phyloP scores from a whole-genome alignment of 2,329 filamentous ascomycete genomes.

The Paramyrothecium sp. region DNA sequence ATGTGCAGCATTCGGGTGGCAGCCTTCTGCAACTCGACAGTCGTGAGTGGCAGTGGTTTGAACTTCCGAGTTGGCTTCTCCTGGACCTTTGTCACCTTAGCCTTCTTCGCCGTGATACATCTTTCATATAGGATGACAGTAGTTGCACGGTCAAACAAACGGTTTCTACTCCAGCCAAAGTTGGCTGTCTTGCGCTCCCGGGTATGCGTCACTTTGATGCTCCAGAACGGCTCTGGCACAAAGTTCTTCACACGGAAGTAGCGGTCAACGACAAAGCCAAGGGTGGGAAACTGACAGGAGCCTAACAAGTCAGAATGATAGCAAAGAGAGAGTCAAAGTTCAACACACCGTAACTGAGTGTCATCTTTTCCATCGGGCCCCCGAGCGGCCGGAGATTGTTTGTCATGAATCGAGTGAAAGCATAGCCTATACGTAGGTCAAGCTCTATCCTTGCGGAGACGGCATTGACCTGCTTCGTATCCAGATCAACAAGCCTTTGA shows the following conservation, averaged over 20 bases:
- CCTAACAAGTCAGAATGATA: conserved; percentile 40
- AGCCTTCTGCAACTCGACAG: conserved; percentile 94
- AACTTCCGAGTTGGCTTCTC: conserved; percentile 92
- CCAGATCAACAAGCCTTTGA: conserved; percentile 70
- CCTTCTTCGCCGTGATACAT: conserved; percentile 73
- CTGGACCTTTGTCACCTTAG: conserved; percentile 79
- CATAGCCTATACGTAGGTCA: conserved; percentile 87
- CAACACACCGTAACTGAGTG: conserved; percentile 78
- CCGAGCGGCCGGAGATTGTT: conserved; percentile 73
- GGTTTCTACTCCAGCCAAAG: conserved; percentile 79
- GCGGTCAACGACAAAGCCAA: conserved; percentile 95
- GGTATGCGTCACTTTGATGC: conserved; percentile 78
- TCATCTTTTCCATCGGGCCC: conserved; percentile 59
- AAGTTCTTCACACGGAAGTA: conserved; percentile 95
- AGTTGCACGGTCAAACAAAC: conserved; percentile 83
- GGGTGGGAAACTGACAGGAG: conserved; percentile 93
- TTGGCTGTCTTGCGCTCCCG: conserved; percentile 76
- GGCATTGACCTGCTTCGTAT: conserved; percentile 83
- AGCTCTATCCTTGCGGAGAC: conserved; percentile 88
- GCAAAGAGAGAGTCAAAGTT: background rate
- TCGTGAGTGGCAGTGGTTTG: conserved; percentile 91
- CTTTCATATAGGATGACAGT: conserved; percentile 82
- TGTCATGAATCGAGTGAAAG: conserved; percentile 87
- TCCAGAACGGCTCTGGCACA: conserved; percentile 89
- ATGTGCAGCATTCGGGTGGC: conserved; percentile 87